Base-by-base conservation (phyloP, 441 rosid species). In the Flueggea neowawraea region DNA sequence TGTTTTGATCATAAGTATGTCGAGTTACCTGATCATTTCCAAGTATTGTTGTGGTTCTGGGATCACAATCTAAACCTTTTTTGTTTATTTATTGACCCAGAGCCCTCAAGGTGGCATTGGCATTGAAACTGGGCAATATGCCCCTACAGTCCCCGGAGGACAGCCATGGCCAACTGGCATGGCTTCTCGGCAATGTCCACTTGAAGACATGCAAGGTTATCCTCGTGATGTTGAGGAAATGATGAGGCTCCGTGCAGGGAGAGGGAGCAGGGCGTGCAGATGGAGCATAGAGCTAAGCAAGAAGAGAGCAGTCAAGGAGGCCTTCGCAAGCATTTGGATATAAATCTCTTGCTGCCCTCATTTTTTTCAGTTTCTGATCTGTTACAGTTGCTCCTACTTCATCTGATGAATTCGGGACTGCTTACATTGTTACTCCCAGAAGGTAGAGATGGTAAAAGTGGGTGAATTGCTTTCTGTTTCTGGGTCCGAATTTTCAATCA, bases 291-390 rank as follows among this genome's bases (percentile, higher is more conserved):
- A 89, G 75, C 71, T 91, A 53, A 84, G 86, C 79, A 89, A 77
- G 84, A 91, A 65, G 78, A 84, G 95, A 68, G 87, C 95, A 54
- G 66, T 87, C 11, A 92, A 89, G 79, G 97, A 91, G 76, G 97
- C 95, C 58, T 87, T 89, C 72, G 79, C 84, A 0, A 78, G 89
- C 85, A 76, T 95, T 71, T 91, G 96, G 95, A 61, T 91, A 63
- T 95, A 77, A 81, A 22, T 56, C 50, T 73, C 55, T 61, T 48
- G 13, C 10, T 58, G 16, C 33, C 9, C 15, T 31, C 31, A 28
- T 6, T 10, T 16, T 16, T 32, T 10, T 13, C 28, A 6, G 1
- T 4, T 55, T 32, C 28, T 22, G 33, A n/a, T 55, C 33, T 16
- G 31, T 55, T 32, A 6, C 58, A 22, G 12, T 55, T 12, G 8